Conservation (phyloP, 108 stramenopile species). For the Fragilariopsis cylindrus region DNA sequence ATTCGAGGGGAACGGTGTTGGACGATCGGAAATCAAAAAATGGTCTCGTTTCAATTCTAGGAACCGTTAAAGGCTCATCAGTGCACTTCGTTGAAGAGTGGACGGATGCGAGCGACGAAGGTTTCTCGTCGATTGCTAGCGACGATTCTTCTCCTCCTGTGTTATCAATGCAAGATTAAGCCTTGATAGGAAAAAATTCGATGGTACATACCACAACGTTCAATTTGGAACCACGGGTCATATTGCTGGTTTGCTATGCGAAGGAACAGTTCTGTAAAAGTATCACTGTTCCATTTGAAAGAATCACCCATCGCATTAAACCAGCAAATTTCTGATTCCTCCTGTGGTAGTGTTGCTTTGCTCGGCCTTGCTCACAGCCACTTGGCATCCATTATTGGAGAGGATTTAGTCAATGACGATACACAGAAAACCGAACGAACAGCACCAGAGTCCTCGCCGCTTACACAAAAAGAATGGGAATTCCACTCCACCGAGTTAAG, state of each 20-base stretch:
- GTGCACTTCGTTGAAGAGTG: no score
- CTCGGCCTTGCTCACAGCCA: constrained; percentile 68
- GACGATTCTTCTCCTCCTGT: constrained; percentile 55
- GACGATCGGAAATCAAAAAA: no score
- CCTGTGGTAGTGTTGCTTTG: constrained; percentile 26
- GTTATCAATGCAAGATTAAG: constrained; percentile 64
- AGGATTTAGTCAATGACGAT: constrained; percentile 12
- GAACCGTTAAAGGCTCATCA: no score
- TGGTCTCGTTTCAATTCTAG: no score
- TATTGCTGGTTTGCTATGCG: constrained; percentile 52
- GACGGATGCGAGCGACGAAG: no score
- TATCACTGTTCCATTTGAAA: constrained; percentile 24
- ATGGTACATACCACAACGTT: constrained; percentile 67
- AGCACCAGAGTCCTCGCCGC: neutral
- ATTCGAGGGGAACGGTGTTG: no score
- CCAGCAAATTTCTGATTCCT: constrained; percentile 3
- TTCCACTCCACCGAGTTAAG: neutral
- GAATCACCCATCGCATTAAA: constrained; percentile 17
- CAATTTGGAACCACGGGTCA: constrained; percentile 60
- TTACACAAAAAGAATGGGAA: constrained; percentile 7
- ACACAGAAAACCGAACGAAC: neutral
- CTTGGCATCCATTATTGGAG: constrained; percentile 57
- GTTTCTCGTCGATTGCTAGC: no score
- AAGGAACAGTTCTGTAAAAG: constrained; percentile 7
- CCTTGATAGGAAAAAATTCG: constrained; percentile 72